Conservation (phyloP, 805 yeast species). For the Lachancea thermotolerans region DNA sequence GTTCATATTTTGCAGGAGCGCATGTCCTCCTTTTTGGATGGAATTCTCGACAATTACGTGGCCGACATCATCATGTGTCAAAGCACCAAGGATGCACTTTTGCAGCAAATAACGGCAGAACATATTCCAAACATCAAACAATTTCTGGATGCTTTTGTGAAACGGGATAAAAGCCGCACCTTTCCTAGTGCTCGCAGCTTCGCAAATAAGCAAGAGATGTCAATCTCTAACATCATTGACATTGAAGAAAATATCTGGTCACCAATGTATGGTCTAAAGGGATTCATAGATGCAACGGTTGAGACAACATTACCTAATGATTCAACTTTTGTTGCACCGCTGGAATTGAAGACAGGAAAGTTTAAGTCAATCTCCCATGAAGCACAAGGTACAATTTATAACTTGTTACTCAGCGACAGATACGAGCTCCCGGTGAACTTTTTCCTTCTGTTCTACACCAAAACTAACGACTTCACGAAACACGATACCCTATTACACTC, state of each 20-base stretch:
- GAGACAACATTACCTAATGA: slow-evolving; percentile 43
- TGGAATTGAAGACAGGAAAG: slow-evolving; percentile 87
- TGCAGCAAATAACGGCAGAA: slow-evolving; percentile 34
- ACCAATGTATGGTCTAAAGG: slow-evolving; percentile 82
- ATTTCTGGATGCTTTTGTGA: slow-evolving; percentile 46
- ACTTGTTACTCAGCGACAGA: slow-evolving; percentile 70
- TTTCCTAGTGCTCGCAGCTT: slow-evolving; percentile 23
- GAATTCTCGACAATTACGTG: slow-evolving; percentile 37
- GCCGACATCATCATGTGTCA: slow-evolving; percentile 53
- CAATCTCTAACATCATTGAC: slow-evolving; percentile 63
- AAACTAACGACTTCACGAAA: slow-evolving; percentile 46
- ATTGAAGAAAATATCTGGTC: slow-evolving; percentile 92
- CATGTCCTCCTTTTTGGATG: slow-evolving; percentile 32
- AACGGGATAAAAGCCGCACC: slow-evolving; percentile 23
- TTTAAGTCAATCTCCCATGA: slow-evolving; percentile 59
- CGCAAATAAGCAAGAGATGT: slow-evolving; percentile 35
- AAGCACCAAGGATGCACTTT: slow-evolving; percentile 40
- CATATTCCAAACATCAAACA: slow-evolving; percentile 47
- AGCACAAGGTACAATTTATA: slow-evolving; percentile 81
- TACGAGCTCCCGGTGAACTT: slow-evolving; percentile 62
- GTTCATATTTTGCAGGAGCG: slow-evolving; percentile 24
- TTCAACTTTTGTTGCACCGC: slow-evolving; percentile 57
- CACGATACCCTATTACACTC: slow-evolving; percentile 51
- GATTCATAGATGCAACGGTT: slow-evolving; percentile 82
- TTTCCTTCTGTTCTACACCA: slow-evolving; percentile 70